These are phyloP conservation scores for Nannizzia gypsea DNA, from an alignment of 2,329 filamentous ascomycete genomes.

Conservation along the genomic window DNA sequence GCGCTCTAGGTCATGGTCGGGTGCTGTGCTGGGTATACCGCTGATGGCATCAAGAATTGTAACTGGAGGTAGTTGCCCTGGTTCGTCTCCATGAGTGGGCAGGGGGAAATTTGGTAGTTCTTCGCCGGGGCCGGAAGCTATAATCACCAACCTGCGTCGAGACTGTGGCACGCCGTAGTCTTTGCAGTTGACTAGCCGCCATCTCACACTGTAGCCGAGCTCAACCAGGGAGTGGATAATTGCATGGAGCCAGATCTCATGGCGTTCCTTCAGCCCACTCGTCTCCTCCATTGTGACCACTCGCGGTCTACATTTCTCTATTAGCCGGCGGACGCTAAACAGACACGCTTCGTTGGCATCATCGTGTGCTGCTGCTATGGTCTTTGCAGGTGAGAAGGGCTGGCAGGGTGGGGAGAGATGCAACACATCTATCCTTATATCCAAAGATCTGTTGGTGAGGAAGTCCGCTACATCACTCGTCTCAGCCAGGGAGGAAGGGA, in stretches of 20 bases:
- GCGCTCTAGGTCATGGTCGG: slow-evolving; percentile 32
- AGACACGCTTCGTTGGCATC: slow-evolving; percentile 53
- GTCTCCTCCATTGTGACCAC: slow-evolving; percentile 72
- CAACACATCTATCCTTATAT: slow-evolving; percentile 50
- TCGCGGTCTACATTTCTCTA: slow-evolving; percentile 50
- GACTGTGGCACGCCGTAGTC: slow-evolving; percentile 41
- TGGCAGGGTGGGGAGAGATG: slow-evolving; percentile 73
- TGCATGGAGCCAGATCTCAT: slow-evolving; percentile 45
- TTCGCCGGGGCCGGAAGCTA: slow-evolving; percentile 55
- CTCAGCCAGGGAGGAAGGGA: slow-evolving; percentile 30
- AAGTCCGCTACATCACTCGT: slow-evolving; percentile 38
- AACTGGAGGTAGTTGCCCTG: slow-evolving; percentile 23
- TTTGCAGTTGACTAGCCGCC: slow-evolving; percentile 46
- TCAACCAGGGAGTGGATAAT: slow-evolving; percentile 54
- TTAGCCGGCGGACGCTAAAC: slow-evolving; percentile 39
- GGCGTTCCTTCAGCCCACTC: slow-evolving; percentile 49
- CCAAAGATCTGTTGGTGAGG: slow-evolving; percentile 21
- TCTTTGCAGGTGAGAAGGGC: slow-evolving; percentile 61
- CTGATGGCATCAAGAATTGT: slow-evolving; percentile 36
- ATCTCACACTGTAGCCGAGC: slow-evolving; percentile 57
- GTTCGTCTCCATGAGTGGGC: slow-evolving; percentile 43
- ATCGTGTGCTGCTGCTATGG: slow-evolving; percentile 44
- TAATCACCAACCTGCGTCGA: slow-evolving; percentile 40
- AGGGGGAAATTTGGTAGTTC: slow-evolving; percentile 52
- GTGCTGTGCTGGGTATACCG: slow-evolving; percentile 28